phyloP scores from a whole-genome alignment of 768 basidiomycete species.

The Fomitopsis pulvina region DNA sequence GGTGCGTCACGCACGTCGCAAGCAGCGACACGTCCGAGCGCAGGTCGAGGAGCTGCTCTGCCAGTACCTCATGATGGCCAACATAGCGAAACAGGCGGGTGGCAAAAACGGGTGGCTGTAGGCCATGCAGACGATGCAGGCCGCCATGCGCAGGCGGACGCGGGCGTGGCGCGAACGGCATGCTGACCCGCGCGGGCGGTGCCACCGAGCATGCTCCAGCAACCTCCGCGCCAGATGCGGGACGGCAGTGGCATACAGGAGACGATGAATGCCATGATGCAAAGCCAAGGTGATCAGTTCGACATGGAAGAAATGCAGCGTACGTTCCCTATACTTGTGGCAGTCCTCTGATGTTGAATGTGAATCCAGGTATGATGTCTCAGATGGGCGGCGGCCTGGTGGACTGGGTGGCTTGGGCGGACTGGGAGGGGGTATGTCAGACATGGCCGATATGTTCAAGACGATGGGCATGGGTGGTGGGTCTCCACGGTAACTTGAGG shows the following conservation, averaged over 20 bases:
- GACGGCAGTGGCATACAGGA: conserved; percentile 89
- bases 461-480: conserved; percentile 72
- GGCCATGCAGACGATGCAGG: conserved; percentile 91
- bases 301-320: conserved; percentile 96
- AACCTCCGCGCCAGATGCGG: conserved; percentile 80
- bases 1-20: conserved; percentile 86
- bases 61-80: conserved; percentile 98
- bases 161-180: conserved; percentile 79
- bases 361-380: conserved; percentile 79
- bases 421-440: conserved; percentile 55
- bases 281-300: conserved; percentile 82
- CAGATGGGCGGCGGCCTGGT: conserved; percentile 63
- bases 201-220: conserved; percentile 93
- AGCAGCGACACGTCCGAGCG: conserved; percentile 90
- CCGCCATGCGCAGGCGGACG: conserved; percentile 79
- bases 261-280: conserved; percentile 99
- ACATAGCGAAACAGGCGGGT: conserved; percentile 97
- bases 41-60: conserved; percentile 95
- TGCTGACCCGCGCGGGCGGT: conserved; percentile 89
- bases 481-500: not conserved
- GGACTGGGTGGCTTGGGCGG: conserved; percentile 55
- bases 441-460: conserved; percentile 76
- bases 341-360: not conserved
- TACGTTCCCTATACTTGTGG: conserved; percentile 28
- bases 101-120: conserved; percentile 94